Conservation (phyloP, 768 basidiomycete genomes). For the Boletus barrowsii region DNA sequence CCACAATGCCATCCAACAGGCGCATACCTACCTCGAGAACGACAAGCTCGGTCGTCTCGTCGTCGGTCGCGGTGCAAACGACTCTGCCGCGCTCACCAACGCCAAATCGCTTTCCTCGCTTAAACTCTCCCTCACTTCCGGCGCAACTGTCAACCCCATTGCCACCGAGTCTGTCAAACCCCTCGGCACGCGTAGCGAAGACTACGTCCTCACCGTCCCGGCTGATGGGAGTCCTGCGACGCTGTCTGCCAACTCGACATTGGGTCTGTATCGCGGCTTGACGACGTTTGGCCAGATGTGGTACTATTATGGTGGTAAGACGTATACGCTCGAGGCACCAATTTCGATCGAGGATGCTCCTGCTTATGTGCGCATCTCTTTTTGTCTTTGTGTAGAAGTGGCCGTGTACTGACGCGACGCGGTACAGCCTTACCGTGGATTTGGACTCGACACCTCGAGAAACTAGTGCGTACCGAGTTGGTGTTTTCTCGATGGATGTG, state of each 20-base stretch:
- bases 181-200: conserved; percentile 40
- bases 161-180: conserved; percentile 34
- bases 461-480: conserved; percentile 34
- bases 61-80: conserved; percentile 37
- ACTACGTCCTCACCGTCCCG: conserved; percentile 42
- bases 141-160: conserved; percentile 28
- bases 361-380: conserved; percentile 36
- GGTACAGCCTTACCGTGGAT: conserved; percentile 36
- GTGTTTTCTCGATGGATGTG: neutral
- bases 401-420: neutral
- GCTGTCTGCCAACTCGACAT: conserved; percentile 42
- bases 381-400: neutral
- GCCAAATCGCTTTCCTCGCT: conserved; percentile 29
- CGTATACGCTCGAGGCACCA: conserved; percentile 41
- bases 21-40: conserved; percentile 30
- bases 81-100: conserved; percentile 23
- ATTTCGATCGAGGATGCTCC: conserved; percentile 44
- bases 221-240: conserved; percentile 34
- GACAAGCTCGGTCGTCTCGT: conserved; percentile 41
- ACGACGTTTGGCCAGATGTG: conserved; percentile 56
- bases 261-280: conserved; percentile 53
- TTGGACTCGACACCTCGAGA: conserved; percentile 46
- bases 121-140: conserved; percentile 21
- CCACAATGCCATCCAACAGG: conserved; percentile 30
- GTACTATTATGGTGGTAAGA: conserved; percentile 35